phyloP scores from a whole-genome alignment of 2,329 filamentous ascomycete species.

The Cladosporium velox region DNA sequence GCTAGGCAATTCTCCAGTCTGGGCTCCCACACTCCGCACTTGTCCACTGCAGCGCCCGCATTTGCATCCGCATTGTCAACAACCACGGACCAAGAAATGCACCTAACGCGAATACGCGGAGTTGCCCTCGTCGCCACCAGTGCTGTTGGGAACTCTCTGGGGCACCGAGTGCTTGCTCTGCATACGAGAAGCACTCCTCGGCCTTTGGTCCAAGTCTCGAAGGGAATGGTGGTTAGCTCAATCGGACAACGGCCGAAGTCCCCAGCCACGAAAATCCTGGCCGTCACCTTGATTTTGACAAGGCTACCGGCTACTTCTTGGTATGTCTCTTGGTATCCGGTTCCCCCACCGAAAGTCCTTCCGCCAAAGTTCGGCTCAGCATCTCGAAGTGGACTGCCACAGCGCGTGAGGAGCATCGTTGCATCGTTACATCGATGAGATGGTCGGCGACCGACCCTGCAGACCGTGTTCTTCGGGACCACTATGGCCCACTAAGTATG shows the following conservation, averaged over 20 bases:
- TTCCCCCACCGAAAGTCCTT: not conserved
- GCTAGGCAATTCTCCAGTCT: slow-evolving; percentile 6
- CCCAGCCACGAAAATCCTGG: slow-evolving; percentile 1
- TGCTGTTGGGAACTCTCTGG: not conserved
- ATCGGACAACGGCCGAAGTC: slow-evolving; percentile 1
- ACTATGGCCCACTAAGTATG: not conserved
- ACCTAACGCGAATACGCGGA: not conserved
- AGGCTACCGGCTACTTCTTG: slow-evolving; percentile 12
- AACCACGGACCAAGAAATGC: not conserved
- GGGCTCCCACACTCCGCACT: slow-evolving; percentile 4
- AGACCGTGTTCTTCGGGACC: not conserved
- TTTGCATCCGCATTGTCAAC: not conserved
- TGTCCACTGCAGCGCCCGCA: too few species aligned
- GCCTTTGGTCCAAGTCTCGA: not conserved
- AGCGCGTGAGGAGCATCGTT: not conserved
- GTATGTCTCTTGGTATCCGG: slow-evolving; percentile 6
- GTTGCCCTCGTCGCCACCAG: not conserved
- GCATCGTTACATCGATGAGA: slow-evolving; percentile 1
- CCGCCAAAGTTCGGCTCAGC: not conserved
- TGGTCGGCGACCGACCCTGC: slow-evolving; percentile 5
- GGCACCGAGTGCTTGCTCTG: not conserved
- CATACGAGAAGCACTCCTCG: not conserved
- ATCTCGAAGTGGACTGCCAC: not conserved
- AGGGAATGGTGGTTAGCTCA: not conserved
- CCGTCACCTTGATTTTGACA: slow-evolving; percentile 4